Evolutionary conservation across 805 yeast genomes (phyloP), one percentile per base, ranked within the genome.

Genomic region (Saccharomyces eubayanus): DNA sequence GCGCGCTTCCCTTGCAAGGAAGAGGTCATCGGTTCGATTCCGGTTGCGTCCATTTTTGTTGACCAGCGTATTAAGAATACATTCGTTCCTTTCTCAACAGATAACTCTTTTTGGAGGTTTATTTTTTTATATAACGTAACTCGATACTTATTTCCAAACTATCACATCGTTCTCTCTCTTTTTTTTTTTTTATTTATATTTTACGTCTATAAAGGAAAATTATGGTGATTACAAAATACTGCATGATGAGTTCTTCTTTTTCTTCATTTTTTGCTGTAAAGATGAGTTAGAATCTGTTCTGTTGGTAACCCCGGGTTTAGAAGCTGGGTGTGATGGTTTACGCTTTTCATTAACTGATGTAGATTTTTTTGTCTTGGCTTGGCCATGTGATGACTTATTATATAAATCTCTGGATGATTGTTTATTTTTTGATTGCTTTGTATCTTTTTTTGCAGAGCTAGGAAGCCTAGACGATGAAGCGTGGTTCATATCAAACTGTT

Each of bases 191-290:
- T 31, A 31, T 31, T 11, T 24, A 16, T 16, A 16, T 36, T 21
- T 36, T 16, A 6, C 43, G 9, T 36, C 11, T 36, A 36, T 16
- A 36, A 31, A 6, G 14, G 24, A 36, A 36, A 36, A 36, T 5
- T 6, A 36, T n/a, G 41, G 20, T 50, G 31, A 31, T 40, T 53
- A 60, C 54, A 62, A 49, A 31, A 62, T 57, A 16, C 29, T 47
- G 54, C 67, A 63, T 16, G 56, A 31, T 4, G 57, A 53, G 43
- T 53, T 56, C 53, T 56, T 62, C 53, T 62, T 64, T 29, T 57
- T 63, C 31, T 57, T 61, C 47, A 55, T 59, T 30, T 57, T 59
- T 24, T n/a, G n/a, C 36, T 56, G 45, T 43, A 48, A 47, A 16
- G 48, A 28, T n/a, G 50, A 30, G 30, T 51, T 46, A 24, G 24